Conservation (phyloP, 768 basidiomycete genomes). For the Cyclocybe aegerita region DNA sequence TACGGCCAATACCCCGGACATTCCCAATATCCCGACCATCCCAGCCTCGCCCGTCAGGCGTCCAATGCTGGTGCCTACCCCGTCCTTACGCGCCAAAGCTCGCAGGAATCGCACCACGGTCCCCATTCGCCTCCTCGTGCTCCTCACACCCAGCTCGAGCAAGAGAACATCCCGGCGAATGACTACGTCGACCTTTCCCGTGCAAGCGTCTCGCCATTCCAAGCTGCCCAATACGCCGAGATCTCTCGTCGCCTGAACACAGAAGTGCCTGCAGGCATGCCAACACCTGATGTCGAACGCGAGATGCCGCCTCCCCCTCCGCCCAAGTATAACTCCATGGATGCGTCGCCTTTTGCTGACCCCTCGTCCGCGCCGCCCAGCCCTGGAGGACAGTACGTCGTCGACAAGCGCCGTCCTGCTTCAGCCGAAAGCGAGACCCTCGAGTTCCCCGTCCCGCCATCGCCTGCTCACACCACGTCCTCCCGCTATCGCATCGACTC, state of each 20-base stretch:
- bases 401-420: constrained; percentile 11
- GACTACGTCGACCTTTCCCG: constrained; percentile 67
- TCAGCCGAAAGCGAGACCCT: constrained; percentile 22
- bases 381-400: constrained; percentile 17
- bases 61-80: constrained; percentile 17
- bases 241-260: constrained; percentile 58
- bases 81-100: constrained; percentile 17
- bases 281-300: constrained; percentile 25
- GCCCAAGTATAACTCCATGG: background rate
- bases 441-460: constrained; percentile 39
- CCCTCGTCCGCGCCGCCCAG: constrained; percentile 20
- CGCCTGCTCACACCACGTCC: constrained; percentile 27
- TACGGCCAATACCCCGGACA: constrained; percentile 14
- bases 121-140: constrained; percentile 1
- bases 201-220: constrained; percentile 72
- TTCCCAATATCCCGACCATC: constrained; percentile 13
- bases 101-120: constrained; percentile 5
- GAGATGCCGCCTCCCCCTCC: constrained; percentile 26
- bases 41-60: constrained; percentile 18
- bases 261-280: constrained; percentile 33
- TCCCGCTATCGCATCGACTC: constrained; percentile 47
- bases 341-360: constrained; percentile 28
- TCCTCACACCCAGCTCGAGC: background rate
- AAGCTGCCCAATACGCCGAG: constrained; percentile 73
- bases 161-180: constrained; percentile 22